phyloP scores from a whole-genome alignment of 2,329 filamentous ascomycete species.

The Colletotrichum sp. region DNA sequence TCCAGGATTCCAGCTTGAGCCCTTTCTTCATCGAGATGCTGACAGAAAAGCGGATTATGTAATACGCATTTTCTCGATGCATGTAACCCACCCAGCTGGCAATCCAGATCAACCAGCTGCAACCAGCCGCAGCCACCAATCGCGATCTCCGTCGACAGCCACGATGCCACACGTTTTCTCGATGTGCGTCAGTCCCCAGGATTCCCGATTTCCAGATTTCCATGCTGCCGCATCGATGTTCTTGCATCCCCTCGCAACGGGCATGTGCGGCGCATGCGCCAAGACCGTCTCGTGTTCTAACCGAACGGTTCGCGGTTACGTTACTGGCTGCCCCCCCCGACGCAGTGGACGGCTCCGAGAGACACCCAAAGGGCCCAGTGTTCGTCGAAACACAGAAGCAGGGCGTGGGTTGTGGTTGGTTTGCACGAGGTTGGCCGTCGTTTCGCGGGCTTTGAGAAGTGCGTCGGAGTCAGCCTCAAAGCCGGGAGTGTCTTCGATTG shows the following conservation, averaged over 20 bases:
- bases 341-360: neutral
- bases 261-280: neutral
- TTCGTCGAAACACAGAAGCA: neutral
- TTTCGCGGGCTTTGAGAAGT: neutral
- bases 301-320: neutral
- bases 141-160: neutral
- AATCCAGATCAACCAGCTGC: neutral
- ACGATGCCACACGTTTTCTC: slow-evolving; percentile 6
- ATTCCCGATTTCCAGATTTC: neutral
- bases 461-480: neutral
- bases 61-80: neutral
- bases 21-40: neutral
- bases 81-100: neutral
- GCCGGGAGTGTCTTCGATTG: slow-evolving; percentile 5
- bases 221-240: neutral
- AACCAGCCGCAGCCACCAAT: neutral
- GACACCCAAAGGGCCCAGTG: neutral
- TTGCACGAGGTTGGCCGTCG: neutral
- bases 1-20: neutral
- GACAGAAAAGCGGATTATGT: neutral
- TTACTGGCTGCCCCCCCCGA: neutral
- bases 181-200: neutral
- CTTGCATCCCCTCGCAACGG: neutral
- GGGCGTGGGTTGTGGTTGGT: neutral
- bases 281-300: neutral